Base-by-base conservation (phyloP, 805 yeast species). In the Saturnispora ahearnii region DNA sequence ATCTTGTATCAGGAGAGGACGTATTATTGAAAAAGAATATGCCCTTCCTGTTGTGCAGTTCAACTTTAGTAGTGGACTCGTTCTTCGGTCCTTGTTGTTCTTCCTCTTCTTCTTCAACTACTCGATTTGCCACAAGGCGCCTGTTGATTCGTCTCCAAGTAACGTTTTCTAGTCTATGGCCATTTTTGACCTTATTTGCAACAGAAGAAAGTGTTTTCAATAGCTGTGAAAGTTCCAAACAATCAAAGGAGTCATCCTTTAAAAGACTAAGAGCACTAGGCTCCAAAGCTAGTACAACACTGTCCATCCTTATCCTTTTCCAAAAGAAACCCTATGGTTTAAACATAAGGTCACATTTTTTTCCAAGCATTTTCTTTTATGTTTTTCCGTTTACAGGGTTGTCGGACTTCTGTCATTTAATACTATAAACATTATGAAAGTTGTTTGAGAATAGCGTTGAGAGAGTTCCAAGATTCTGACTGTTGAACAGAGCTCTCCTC, bases 111-210 rank as follows among this genome's bases (percentile, higher is more conserved):
- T 13, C 18, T 38, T 38, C 15, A 13, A 8, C 15, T 41, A 15
- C 21, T 41, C 33, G 44, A 28, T 41, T 26, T 3, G 59, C 43
- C 3, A 65, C 51, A 13, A 67, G 47, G 32, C 61, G 61, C 36
- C 64, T 57, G 47, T 67, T 67, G 13, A 66, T 64, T 21, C 65
- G 62, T 32, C 72, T 55, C 71, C 70, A 66, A 45, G 67, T 60
- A 12, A 66, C 58, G 49, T 67, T 67, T 49, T 65, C 71, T 15
- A 67, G 53, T 45, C 72, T 52, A 44, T 59, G 59, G 28, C 71
- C 71, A 47, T 66, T 63, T 34, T 54, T 54, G 15, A 67, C 59
- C 44, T 59, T 59, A 41, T 60, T 63, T 24, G 66, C 58, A 1
- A 15, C 33, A 15, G 32, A 21, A 5, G 36, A 22, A 6, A 45